Evolutionary conservation across 768 basidiomycete genomes (phyloP).

Genomic region (Rhodotorula taiwanensis): DNA sequence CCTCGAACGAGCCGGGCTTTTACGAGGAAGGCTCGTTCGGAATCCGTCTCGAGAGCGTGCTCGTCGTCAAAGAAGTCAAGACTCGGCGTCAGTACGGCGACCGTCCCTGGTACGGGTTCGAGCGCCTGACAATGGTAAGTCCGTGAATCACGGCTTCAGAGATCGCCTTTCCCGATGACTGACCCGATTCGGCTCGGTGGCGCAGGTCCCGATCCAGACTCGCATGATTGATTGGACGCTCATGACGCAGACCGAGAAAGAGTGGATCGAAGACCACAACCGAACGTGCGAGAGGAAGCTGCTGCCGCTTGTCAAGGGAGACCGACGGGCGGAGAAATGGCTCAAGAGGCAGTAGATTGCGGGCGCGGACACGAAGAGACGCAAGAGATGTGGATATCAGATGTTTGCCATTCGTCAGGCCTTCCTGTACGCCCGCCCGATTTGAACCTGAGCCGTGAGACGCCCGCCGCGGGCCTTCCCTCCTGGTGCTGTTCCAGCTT

Average conservation of each 20-base stretch:
- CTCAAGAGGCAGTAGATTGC: constrained; percentile 47
- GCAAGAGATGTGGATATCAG: too few relatives aligned
- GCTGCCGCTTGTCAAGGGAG: constrained; percentile 61
- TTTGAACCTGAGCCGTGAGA: too few relatives aligned
- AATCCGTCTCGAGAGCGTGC: constrained; percentile 82
- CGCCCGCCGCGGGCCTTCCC: too few relatives aligned
- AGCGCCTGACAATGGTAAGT: constrained; percentile 61
- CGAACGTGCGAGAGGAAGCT: constrained; percentile 61
- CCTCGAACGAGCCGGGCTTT: constrained; percentile 69
- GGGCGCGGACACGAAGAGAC: too few relatives aligned
- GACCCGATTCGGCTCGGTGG: too few relatives aligned
- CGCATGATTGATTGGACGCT: constrained; percentile 76
- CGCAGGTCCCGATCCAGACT: constrained; percentile 83
- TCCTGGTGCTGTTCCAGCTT: too few relatives aligned
- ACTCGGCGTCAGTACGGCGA: constrained; percentile 58
- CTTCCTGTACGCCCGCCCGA: too few relatives aligned
- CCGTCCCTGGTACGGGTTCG: constrained; percentile 78
- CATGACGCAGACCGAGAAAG: constrained; percentile 75
- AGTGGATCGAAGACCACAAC: constrained; percentile 86
- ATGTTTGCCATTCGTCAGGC: too few relatives aligned
- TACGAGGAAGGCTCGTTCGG: constrained; percentile 74
- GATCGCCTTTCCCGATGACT: too few relatives aligned
- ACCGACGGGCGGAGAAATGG: constrained; percentile 74
- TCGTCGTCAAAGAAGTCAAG: constrained; percentile 63
- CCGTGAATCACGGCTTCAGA: not conserved